A percentile compares a stretch with the other conserved stretches of the same genome.
Conservation (phyloP, 1,139 yeast species). For the Taiozyma onychis region DNA sequence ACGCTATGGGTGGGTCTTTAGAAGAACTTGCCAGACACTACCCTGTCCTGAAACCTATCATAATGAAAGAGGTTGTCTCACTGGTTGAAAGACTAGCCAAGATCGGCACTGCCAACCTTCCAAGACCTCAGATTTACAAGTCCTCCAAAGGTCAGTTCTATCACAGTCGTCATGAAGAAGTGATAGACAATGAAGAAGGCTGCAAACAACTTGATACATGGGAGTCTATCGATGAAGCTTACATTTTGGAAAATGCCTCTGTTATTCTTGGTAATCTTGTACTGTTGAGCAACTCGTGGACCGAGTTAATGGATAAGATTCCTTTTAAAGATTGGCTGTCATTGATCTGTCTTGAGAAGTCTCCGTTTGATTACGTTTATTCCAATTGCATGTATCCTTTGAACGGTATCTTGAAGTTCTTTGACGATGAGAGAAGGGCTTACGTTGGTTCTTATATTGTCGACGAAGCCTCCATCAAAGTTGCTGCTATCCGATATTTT, state of each 20-base stretch:
- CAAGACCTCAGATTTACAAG: constrained; percentile 37
- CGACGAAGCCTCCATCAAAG: constrained; percentile 26
- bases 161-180: constrained; percentile 32
- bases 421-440: constrained; percentile 51
- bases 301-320: constrained; percentile 36
- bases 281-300: constrained; percentile 39
- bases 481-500: constrained; percentile 31
- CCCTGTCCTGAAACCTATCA: constrained; percentile 58
- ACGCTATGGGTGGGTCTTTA: constrained; percentile 58
- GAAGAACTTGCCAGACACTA: constrained; percentile 86
- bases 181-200: constrained; percentile 35
- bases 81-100: constrained; percentile 44
- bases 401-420: constrained; percentile 45
- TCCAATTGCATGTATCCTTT: constrained; percentile 51
- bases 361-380: constrained; percentile 55
- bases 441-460: constrained; percentile 39
- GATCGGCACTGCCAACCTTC: constrained; percentile 31
- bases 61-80: constrained; percentile 44
- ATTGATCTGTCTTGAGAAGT: constrained; percentile 35
- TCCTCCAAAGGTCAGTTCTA: constrained; percentile 42
- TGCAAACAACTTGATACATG: constrained; percentile 41
- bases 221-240: constrained; percentile 43
- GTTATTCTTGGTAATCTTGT: constrained; percentile 40
- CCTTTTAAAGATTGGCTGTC: constrained; percentile 41
- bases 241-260: constrained; percentile 41